Evolutionary conservation across 345 rosid genomes (phyloP).

Genomic region (Odontarrhena argentea): DNA sequence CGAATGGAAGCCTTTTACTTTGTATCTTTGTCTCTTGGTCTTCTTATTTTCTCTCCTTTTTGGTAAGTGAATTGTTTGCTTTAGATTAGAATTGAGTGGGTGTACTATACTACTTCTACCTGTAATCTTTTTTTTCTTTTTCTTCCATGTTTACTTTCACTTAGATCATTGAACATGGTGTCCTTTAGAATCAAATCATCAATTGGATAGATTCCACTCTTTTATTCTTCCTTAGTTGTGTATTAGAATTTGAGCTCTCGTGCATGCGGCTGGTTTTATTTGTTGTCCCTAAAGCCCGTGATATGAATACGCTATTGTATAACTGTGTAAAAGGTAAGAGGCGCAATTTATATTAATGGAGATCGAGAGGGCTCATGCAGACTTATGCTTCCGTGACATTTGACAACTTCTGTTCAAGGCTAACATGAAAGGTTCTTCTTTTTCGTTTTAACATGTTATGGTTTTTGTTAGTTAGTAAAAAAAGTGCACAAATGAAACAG

Average conservation of each 20-base stretch:
- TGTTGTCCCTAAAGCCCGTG: background rate
- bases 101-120: constrained; percentile 37
- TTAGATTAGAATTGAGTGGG: constrained; percentile 38
- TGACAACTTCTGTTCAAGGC: no score
- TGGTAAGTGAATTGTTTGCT: constrained; percentile 33
- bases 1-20: constrained; percentile 17
- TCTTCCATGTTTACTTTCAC: constrained; percentile 5
- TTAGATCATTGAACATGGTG: constrained; percentile 24
- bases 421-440: no score
- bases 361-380: no score
- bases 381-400: no score
- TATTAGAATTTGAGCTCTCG: background rate
- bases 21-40: constrained; percentile 12
- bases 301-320: background rate
- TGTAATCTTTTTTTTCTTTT: constrained; percentile 20
- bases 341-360: no score
- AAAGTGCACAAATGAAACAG: background rate
- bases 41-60: constrained; percentile 2
- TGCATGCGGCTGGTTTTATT: background rate
- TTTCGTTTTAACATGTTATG: background rate
- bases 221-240: no score
- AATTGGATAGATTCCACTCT: background rate
- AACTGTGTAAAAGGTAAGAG: no score
- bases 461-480: background rate
- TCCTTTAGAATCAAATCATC: constrained; percentile 1